A percentile compares a stretch with the other conserved stretches of the same genome.
These are phyloP conservation scores for Catenaria anguillulae DNA, from an alignment of 371 early-diverging fungal species.

Conservation along the genomic window DNA sequence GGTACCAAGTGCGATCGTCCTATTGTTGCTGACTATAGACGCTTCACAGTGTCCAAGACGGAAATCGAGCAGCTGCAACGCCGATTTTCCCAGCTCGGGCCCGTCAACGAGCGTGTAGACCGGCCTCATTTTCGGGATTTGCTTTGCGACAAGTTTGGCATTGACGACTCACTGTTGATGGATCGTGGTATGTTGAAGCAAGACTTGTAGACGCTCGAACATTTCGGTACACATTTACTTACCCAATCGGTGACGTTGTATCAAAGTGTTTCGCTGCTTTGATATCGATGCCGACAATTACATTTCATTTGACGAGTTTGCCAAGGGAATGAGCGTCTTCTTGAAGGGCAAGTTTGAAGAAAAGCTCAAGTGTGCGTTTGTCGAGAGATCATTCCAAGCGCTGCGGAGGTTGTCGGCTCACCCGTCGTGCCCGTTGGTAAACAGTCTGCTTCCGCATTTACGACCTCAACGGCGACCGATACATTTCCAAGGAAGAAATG, in stretches of 20 bases:
- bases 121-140: slow-evolving; percentile 32
- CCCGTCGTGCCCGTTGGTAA: too few relatives aligned
- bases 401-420: too few relatives aligned
- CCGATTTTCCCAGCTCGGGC: slow-evolving; percentile 5
- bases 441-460: slow-evolving; percentile 39
- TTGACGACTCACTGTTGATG: slow-evolving; percentile 38
- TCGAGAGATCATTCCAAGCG: too few relatives aligned
- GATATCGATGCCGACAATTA: slow-evolving; percentile 37
- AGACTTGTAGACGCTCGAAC: too few relatives aligned
- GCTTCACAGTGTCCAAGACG: neutral
- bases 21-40: too few relatives aligned
- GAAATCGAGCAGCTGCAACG: slow-evolving; percentile 5
- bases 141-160: slow-evolving; percentile 34
- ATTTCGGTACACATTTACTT: too few relatives aligned
- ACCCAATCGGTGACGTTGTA: too few relatives aligned
- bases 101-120: slow-evolving; percentile 28
- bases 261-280: slow-evolving; percentile 26
- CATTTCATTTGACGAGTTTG: slow-evolving; percentile 30
- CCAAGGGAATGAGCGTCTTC: slow-evolving; percentile 30
- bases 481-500: slow-evolving; percentile 43
- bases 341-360: slow-evolving; percentile 31
- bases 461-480: slow-evolving; percentile 39
- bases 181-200: slow-evolving; percentile 32
- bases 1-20: too few relatives aligned
- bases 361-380: slow-evolving; percentile 21